A percentile compares a stretch with the other conserved stretches of the same genome.
phyloP scores from a whole-genome alignment of 345 rosid species.

The Arabidopsis arenosa region DNA sequence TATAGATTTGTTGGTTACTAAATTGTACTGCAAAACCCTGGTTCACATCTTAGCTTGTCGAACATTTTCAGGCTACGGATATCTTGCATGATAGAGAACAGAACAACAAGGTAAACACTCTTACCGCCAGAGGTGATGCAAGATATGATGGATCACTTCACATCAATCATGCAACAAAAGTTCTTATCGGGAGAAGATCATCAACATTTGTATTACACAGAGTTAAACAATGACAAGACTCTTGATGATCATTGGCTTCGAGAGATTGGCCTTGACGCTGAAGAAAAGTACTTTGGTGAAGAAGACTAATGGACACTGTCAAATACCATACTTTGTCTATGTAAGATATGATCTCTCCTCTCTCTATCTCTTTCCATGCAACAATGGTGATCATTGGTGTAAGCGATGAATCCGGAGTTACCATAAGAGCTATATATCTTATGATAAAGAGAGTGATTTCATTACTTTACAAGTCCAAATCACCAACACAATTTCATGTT shows the following conservation, averaged over 20 bases:
- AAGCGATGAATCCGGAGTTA: no score
- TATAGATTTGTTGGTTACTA: background rate
- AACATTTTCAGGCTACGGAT: slow-evolving; percentile 26
- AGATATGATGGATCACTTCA: slow-evolving; percentile 88
- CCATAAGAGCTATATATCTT: no score
- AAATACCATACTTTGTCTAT: background rate
- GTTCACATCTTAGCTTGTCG: background rate
- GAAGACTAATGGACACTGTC: slow-evolving; percentile 29
- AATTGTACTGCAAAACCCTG: background rate
- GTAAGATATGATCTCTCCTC: slow-evolving; percentile 22
- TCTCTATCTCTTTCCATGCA: background rate
- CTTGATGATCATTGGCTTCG: slow-evolving; percentile 95
- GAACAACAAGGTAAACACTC: slow-evolving; percentile 36
- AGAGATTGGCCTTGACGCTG: slow-evolving; percentile 80
- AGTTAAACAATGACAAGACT: slow-evolving; percentile 80
- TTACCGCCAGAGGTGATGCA: slow-evolving; percentile 66
- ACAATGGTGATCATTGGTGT: no score
- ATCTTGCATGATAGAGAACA: slow-evolving; percentile 18
- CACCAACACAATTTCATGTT: no score
- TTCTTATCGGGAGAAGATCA: slow-evolving; percentile 92
- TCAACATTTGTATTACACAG: slow-evolving; percentile 78
- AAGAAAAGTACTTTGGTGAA: slow-evolving; percentile 78
- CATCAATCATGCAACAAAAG: slow-evolving; percentile 69
- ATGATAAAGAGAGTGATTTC: no score
- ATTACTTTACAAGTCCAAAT: no score